Evolutionary conservation across 768 basidiomycete species (phyloP).

Genomic region (Phlegmacium glaucopus): DNA sequence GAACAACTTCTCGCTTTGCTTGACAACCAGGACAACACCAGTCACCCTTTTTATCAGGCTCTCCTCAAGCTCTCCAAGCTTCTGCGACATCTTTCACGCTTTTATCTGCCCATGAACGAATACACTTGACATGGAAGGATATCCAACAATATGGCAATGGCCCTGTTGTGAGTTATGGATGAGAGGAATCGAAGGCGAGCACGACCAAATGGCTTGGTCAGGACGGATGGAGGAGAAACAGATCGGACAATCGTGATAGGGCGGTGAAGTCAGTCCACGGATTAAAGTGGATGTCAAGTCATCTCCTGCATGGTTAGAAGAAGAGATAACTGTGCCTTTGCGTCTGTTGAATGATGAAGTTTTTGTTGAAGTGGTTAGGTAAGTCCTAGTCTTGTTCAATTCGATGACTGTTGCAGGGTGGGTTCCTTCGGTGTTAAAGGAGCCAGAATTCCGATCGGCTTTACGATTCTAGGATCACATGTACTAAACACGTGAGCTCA

Average conservation of each 20-base stretch:
- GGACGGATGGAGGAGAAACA: slow-evolving; percentile 83
- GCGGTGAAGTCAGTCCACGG: slow-evolving; percentile 59
- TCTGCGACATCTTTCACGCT: slow-evolving; percentile 70
- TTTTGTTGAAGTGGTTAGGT: not conserved
- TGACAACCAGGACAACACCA: slow-evolving; percentile 98
- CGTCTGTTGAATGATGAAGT: not conserved
- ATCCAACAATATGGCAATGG: slow-evolving; percentile 79
- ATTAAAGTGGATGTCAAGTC: slow-evolving; percentile 77
- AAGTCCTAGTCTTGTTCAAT: not conserved
- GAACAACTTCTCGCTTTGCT: slow-evolving; percentile 63
- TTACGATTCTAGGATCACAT: too few species aligned
- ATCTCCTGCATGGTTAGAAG: slow-evolving; percentile 29
- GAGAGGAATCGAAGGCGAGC: slow-evolving; percentile 60
- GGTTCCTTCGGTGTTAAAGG: not conserved
- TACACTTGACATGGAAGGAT: slow-evolving; percentile 88
- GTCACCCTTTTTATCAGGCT: slow-evolving; percentile 57
- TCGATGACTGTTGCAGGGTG: not conserved
- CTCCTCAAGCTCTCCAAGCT: slow-evolving; percentile 71
- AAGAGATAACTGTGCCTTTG: slow-evolving; percentile 1
- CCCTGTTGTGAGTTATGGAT: slow-evolving; percentile 25
- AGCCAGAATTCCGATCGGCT: slow-evolving; percentile 16
- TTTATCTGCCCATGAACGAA: slow-evolving; percentile 83
- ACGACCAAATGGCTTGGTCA: slow-evolving; percentile 83
- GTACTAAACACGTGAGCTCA: too few species aligned
- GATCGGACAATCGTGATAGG: slow-evolving; percentile 77